A percentile compares a stretch with the other conserved stretches of the same genome.
Conservation (phyloP, 495 filamentous ascomycete genomes). For the Thozetella sp. region DNA sequence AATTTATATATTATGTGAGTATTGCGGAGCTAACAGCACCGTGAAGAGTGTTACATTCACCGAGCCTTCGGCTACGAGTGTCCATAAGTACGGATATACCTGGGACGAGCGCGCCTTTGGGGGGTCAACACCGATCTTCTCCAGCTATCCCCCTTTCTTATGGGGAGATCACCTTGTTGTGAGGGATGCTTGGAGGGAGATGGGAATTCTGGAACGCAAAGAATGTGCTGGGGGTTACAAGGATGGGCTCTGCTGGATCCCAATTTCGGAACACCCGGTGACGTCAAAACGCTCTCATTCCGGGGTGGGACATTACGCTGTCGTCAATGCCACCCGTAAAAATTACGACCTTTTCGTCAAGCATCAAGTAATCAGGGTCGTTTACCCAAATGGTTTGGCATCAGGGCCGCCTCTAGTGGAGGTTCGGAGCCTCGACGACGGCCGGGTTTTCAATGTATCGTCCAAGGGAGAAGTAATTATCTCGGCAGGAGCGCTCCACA, state of each 20-base stretch:
- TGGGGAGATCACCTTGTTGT: conserved; percentile 17
- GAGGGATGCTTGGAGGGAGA: conserved; percentile 10
- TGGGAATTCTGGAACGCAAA: conserved; percentile 12
- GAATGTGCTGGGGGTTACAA: conserved; percentile 27
- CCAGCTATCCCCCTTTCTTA: conserved; percentile 18
- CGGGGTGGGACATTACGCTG: conserved; percentile 36
- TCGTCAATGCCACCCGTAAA: conserved; percentile 20
- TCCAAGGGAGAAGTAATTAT: conserved; percentile 18
- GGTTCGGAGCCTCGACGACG: conserved; percentile 12
- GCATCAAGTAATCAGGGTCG: conserved; percentile 22
- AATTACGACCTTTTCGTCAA: conserved; percentile 37
- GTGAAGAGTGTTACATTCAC: conserved; percentile 25
- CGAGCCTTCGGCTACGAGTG: conserved; percentile 9
- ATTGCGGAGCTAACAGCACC: not conserved
- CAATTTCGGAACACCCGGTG: conserved; percentile 26
- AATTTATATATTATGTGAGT: too few relatives aligned
- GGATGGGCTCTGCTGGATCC: conserved; percentile 24
- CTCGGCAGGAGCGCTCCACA: conserved; percentile 15
- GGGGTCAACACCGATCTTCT: conserved; percentile 14
- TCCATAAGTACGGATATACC: conserved; percentile 18
- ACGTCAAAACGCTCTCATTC: conserved; percentile 34
- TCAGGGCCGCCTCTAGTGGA: conserved; percentile 19
- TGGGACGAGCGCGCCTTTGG: conserved; percentile 22
- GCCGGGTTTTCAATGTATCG: conserved; percentile 15
- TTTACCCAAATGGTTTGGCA: conserved; percentile 16